Conservation (phyloP, 176 grass and related monocot genomes). For the Echinochloa phyllopogon region DNA sequence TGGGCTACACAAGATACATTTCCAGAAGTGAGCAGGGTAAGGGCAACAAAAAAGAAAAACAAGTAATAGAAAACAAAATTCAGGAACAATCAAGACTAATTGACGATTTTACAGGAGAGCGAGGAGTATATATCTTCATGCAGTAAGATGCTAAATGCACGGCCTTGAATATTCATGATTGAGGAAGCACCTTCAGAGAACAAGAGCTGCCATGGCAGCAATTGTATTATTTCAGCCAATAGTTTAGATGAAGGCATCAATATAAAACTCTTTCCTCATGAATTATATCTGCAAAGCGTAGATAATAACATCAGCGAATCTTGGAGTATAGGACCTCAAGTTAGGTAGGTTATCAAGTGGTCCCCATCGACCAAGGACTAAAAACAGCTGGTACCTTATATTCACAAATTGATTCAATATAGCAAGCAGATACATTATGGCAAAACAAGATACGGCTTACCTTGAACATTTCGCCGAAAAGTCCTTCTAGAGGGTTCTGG, state of each 20-base stretch:
- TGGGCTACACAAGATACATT: background rate
- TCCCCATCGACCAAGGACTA: background rate
- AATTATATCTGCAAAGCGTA: slow-evolving; percentile 47
- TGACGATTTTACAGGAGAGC: slow-evolving; percentile 40
- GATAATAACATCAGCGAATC: background rate
- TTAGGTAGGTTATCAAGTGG: background rate
- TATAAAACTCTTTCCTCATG: background rate
- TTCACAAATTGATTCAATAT: background rate
- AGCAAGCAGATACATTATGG: background rate
- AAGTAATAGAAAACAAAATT: background rate
- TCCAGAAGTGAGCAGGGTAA: background rate
- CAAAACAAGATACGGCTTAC: slow-evolving; percentile 41
- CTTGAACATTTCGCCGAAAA: slow-evolving; percentile 96
- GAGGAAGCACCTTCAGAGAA: slow-evolving; percentile 3
- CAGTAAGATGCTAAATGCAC: slow-evolving; percentile 12
- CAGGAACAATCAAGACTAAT: slow-evolving; percentile 18
- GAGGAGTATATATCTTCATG: slow-evolving; percentile 25
- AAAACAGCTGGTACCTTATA: background rate
- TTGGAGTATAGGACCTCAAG: background rate
- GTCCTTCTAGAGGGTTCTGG: slow-evolving; percentile 81
- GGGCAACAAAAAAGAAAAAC: background rate
- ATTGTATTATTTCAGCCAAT: slow-evolving; percentile 33
- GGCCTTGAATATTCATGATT: slow-evolving; percentile 14
- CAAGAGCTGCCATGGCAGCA: background rate
- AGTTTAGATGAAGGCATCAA: background rate